phyloP scores from a whole-genome alignment of 768 basidiomycete species.

The Cystobasidium ongulense region DNA sequence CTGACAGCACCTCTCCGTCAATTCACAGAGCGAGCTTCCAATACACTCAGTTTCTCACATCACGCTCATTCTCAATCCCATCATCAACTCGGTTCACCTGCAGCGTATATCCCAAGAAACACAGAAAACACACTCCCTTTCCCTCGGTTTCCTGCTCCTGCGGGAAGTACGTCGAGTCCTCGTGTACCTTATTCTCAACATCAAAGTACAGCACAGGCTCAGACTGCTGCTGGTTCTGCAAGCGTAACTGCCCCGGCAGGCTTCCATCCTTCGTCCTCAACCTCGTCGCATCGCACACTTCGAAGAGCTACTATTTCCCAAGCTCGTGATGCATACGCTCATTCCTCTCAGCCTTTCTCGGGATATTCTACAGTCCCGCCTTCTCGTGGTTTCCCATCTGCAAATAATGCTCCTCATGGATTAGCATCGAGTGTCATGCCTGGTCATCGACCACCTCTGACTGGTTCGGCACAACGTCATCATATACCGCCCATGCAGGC shows the following conservation, averaged over 20 bases:
- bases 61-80: not conserved
- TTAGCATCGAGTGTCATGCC: not conserved
- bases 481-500: not conserved
- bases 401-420: not conserved
- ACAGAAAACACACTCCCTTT: not conserved
- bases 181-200: not conserved
- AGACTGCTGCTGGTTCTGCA: not conserved
- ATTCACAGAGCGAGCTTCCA: not conserved
- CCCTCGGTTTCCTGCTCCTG: not conserved
- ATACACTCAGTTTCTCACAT: not conserved
- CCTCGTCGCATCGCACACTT: not conserved
- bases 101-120: not conserved
- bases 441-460: not conserved
- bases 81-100: not conserved
- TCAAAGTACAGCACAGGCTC: too few species aligned
- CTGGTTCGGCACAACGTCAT: not conserved
- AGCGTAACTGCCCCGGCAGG: too few species aligned
- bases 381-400: not conserved
- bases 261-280: too few species aligned
- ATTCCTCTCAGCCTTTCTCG: not conserved
- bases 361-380: not conserved
- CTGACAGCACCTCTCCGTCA: not conserved
- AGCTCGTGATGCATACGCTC: not conserved
- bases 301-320: not conserved
- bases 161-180: not conserved